phyloP scores from a whole-genome alignment of 768 basidiomycete species.

The Pleurotus pulmonarius region DNA sequence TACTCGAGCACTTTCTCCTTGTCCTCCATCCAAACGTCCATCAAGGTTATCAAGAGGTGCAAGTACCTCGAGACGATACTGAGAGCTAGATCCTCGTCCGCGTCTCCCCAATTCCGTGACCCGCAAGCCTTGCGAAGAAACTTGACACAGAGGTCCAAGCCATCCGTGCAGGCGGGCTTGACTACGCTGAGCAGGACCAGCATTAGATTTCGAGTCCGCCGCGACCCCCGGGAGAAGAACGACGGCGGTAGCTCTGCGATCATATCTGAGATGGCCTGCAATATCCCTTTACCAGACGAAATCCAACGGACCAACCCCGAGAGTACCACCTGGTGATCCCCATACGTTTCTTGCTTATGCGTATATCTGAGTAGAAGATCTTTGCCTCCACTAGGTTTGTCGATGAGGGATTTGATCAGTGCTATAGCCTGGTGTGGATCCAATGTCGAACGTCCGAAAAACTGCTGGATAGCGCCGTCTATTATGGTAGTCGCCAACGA shows the following conservation, averaged over 20 bases:
- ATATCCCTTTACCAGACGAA: not conserved
- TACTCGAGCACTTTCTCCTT: not conserved
- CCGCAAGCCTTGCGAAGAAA: not conserved
- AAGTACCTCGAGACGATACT: not conserved
- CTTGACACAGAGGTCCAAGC: not conserved
- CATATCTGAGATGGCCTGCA: not conserved
- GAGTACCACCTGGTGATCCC: not conserved
- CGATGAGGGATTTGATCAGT: not conserved
- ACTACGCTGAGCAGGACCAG: not conserved
- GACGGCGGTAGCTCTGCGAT: not conserved
- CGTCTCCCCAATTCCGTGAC: not conserved
- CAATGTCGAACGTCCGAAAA: not conserved
- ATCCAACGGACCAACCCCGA: constrained; percentile 2
- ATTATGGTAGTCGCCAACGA: not conserved
- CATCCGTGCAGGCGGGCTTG: not conserved
- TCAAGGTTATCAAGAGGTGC: not conserved
- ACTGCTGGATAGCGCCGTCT: not conserved
- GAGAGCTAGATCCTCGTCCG: not conserved
- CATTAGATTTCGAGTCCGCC: constrained; percentile 1
- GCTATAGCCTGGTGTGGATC: constrained; percentile 1
- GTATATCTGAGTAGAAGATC: constrained; percentile 1
- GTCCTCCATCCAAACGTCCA: not conserved
- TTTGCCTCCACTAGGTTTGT: not conserved
- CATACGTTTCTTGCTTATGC: not conserved
- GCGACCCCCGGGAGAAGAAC: not conserved